Conservation (phyloP, 257 asterid genomes). For the Penstemon newberryi region DNA sequence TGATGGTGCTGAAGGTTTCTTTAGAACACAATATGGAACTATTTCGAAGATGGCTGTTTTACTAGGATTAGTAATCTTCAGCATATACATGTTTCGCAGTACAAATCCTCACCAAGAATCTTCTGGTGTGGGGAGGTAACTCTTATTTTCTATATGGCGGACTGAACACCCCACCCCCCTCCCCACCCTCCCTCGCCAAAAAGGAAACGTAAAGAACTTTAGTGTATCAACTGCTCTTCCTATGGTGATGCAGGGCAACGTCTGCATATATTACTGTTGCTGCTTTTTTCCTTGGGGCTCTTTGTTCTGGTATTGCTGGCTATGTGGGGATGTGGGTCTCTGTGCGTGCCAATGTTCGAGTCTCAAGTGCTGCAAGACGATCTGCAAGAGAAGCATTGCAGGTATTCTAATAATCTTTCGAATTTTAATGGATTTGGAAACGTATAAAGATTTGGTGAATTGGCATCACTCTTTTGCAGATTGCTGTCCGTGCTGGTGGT, state of each 20-base stretch:
- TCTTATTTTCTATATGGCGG: conserved; percentile 17
- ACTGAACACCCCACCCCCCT: background rate
- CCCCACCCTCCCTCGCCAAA: background rate
- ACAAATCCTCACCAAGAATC: conserved; percentile 91
- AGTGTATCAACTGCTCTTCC: conserved; percentile 22
- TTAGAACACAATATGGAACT: conserved; percentile 93
- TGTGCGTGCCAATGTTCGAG: conserved; percentile 98
- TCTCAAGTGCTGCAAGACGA: conserved; percentile 98
- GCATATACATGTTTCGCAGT: conserved; percentile 84
- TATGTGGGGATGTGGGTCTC: conserved; percentile 99
- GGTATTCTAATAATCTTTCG: conserved; percentile 38
- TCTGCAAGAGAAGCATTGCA: conserved; percentile 98
- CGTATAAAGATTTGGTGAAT: conserved; percentile 28
- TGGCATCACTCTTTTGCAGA: conserved; percentile 47
- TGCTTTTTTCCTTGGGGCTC: conserved; percentile 92
- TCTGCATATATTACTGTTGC: conserved; percentile 86
- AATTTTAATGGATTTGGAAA: conserved; percentile 15
- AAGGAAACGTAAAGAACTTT: background rate
- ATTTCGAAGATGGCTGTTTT: conserved; percentile 92
- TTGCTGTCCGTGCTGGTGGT: conserved; percentile 99
- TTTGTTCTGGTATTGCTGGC: conserved; percentile 98
- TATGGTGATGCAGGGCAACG: conserved; percentile 56
- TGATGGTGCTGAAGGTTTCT: conserved; percentile 99
- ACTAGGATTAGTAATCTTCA: conserved; percentile 65
- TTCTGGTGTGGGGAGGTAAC: conserved; percentile 90